Conservation (phyloP, 805 yeast genomes). For the Blastobotrys terrestris region DNA sequence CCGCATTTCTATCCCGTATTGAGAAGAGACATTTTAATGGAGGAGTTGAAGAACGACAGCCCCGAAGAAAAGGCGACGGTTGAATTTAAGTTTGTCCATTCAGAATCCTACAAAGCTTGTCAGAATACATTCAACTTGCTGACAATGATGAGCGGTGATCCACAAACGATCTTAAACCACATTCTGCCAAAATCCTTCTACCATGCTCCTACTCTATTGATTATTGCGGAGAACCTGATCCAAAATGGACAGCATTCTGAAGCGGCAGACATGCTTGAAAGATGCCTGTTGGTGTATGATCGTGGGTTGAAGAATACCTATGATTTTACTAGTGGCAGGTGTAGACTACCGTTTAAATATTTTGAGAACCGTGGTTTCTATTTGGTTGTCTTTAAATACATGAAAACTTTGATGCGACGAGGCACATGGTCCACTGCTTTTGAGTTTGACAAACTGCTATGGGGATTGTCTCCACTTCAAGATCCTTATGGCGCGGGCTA, state of each 20-base stretch:
- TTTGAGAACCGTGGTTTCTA: slow-evolving; percentile 75
- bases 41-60: slow-evolving; percentile 16
- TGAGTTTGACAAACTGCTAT: slow-evolving; percentile 61
- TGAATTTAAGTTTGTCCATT: slow-evolving; percentile 46
- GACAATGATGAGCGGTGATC: slow-evolving; percentile 59
- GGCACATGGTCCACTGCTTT: slow-evolving; percentile 76
- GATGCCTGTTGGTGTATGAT: slow-evolving; percentile 74
- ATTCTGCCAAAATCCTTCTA: slow-evolving; percentile 55
- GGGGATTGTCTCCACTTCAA: slow-evolving; percentile 63
- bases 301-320: slow-evolving; percentile 60
- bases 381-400: slow-evolving; percentile 64
- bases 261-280: slow-evolving; percentile 67
- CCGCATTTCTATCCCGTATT: slow-evolving; percentile 77
- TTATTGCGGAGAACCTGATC: slow-evolving; percentile 64
- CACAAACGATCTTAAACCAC: slow-evolving; percentile 57
- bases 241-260: slow-evolving; percentile 70
- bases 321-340: slow-evolving; percentile 47
- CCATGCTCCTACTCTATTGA: slow-evolving; percentile 71
- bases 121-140: slow-evolving; percentile 48
- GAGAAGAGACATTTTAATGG: slow-evolving; percentile 56
- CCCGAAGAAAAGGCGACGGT: slow-evolving; percentile 29
- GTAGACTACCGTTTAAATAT: slow-evolving; percentile 67
- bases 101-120: slow-evolving; percentile 35
- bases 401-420: slow-evolving; percentile 63
- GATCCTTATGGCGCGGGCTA: slow-evolving; percentile 83